phyloP scores from a whole-genome alignment of 176 grass and related monocot species.

The Bothriochloa decipiens region DNA sequence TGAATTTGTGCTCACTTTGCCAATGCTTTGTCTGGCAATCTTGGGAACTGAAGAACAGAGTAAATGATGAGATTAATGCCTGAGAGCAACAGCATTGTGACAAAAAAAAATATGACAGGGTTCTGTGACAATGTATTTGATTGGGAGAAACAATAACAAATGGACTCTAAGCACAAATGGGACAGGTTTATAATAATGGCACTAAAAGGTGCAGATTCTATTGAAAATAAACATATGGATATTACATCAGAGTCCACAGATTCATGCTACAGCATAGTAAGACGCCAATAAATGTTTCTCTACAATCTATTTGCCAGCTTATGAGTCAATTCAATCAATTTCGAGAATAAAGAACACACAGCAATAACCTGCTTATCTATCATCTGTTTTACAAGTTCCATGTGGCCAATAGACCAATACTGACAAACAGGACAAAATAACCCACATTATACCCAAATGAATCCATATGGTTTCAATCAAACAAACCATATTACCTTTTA shows the following conservation, averaged over 20 bases:
- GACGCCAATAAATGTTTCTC: neutral
- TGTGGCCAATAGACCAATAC: neutral
- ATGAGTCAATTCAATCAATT: conserved; percentile 5
- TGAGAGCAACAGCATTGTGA: conserved; percentile 22
- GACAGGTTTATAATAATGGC: neutral
- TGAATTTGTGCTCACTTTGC: conserved; percentile 67
- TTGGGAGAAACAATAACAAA: conserved; percentile 18
- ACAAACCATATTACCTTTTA: conserved; percentile 14
- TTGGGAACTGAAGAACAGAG: conserved; percentile 69
- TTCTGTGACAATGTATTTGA: neutral
- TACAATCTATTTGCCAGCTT: neutral
- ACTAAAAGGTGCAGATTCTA: neutral
- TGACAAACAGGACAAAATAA: conserved; percentile 32
- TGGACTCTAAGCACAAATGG: neutral
- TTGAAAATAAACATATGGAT: neutral
- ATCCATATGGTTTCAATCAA: conserved; percentile 7
- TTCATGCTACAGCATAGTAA: neutral
- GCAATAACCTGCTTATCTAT: neutral
- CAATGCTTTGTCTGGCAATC: conserved; percentile 88
- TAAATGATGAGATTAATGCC: conserved; percentile 21
- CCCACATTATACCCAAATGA: conserved; percentile 2
- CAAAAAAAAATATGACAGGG: neutral
- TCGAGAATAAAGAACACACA: conserved; percentile 16
- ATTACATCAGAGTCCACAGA: neutral
- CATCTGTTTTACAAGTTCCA: neutral